Base-by-base conservation (phyloP, 116 monocot genomes). In the Phalaenopsis hybrid region DNA sequence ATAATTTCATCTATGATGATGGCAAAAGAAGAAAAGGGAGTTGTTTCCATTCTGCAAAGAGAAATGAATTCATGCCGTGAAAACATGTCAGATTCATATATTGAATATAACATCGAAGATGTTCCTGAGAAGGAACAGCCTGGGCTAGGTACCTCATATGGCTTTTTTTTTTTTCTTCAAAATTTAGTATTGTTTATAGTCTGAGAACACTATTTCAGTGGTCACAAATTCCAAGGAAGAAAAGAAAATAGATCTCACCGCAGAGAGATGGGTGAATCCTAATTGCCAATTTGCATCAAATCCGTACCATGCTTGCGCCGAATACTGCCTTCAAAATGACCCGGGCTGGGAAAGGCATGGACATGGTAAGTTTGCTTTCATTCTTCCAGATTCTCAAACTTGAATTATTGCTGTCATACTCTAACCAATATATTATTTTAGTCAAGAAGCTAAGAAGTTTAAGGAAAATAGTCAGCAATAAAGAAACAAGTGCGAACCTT, bases 201-300 rank as follows among this genome's bases (percentile, higher is more conserved):
- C 63, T 21, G 3, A 63, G 21, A 63, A 63, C 5, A 45, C 37
- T 45, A 31, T 37, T 75, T 44, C 44, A 75, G 75, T 20, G 0
- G 75, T 6, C 44, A 75, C 8, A 20, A 75, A 75, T 44, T 17
- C n/a, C 12, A 75, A 6, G 20, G 75, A 75, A 75, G 45, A 44
- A 75, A 75, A 18, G 2, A 45, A 75, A 75, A n/a, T n/a, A 20
- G 20, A 6, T 20, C 16, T 44, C 0, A 18, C 44, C 44, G 2
- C 16, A 34, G 75, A 75, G 75, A 45, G 20, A 75, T 28, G 15
- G 44, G 75, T 45, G 75, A 75, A 75, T 45, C n/a, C 75, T 45
- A 18, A 75, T 4, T 75, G 75, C 75, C 75, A 45, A 46, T 44
- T 34, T 75, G 45, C 75, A 75, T 72, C 75, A 75, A 75, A 75